Percentiles rank a stretch among this genome's conserved stretches.
Conservation (phyloP, 2,329 filamentous ascomycete genomes). For the Davidsoniella neocaledoniae region DNA sequence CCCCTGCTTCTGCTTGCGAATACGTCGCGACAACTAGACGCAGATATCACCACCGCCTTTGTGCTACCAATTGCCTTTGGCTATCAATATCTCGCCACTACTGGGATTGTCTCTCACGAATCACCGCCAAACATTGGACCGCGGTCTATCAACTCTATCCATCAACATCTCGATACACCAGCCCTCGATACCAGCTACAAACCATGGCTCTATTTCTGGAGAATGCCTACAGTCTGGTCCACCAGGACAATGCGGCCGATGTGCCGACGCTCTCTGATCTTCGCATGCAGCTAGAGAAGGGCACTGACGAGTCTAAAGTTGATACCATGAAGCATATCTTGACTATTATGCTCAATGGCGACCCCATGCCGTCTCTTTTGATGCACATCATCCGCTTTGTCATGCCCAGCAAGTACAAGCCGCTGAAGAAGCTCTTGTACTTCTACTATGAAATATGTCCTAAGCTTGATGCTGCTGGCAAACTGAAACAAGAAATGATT, state of each 20-base stretch:
- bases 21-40: no score
- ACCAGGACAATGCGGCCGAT: conserved; percentile 92
- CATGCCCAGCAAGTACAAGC: conserved; percentile 95
- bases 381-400: conserved; percentile 99
- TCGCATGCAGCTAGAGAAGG: conserved; percentile 85
- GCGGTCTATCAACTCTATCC: no score
- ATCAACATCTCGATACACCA: no score
- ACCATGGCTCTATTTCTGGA: conserved; percentile 91
- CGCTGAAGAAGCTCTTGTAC: conserved; percentile 93
- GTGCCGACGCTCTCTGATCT: conserved; percentile 81
- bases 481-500: conserved; percentile 99
- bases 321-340: conserved; percentile 94
- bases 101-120: no score
- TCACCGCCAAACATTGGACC: no score
- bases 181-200: conserved; percentile 16
- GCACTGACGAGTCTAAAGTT: conserved; percentile 79
- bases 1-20: no score
- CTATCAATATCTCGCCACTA: no score
- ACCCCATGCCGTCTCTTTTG: conserved; percentile 83
- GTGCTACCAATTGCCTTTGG: no score
- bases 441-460: conserved; percentile 99
- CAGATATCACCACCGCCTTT: no score
- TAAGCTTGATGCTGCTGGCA: conserved; percentile 79
- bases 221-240: conserved; percentile 88
- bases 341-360: conserved; percentile 94